Evolutionary conservation across 805 yeast genomes (phyloP), one percentile per base, ranked within the genome.

Genomic region (Lachancea mirantina): DNA sequence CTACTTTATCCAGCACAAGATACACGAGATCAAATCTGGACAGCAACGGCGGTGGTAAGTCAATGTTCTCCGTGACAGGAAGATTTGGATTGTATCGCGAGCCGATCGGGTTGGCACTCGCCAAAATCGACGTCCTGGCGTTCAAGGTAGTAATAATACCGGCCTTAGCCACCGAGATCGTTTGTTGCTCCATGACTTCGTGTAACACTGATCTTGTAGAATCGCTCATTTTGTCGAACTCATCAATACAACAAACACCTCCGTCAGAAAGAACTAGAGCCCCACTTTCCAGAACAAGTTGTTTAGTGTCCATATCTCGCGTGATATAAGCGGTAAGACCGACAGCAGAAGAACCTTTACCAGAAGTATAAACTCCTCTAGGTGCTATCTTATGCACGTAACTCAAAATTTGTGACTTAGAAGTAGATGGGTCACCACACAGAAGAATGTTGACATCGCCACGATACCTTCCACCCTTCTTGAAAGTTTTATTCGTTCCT

Each of bases 111-210:
- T 92, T 92, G 1, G 98, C 98, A 23, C 95, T 83, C 0, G 98
- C 98, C 36, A 92, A 65, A 42, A 92, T 81, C 1, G 97, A 89
- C 0, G 96, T 89, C 61, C 98, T 73, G 1, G 98, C 98, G 57
- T 92, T 92, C 40, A 92, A 67, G 0, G 97, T 92, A 5, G 98
- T 92, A 50, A 92, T 92, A 52, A 92, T 92, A 39, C 98, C 98
- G 1, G 98, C 98, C 52, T 92, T 92, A 19, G 98, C 98, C 51
- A 92, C 85, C 7, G 96, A 87, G 26, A 92, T 92, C 1, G 98
- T 92, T 59, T 92, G 98, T 57, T 92, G 98, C 64, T 92, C 98
- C 98, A 92, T 92, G 8, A 92, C 98, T 68, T 92, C 98, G 57
- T 92, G 98, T 34, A 92, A 65, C 8, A 92, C 97, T 6, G 96